Percentiles rank a stretch among this genome's conserved stretches.
Evolutionary conservation across 768 basidiomycete species (phyloP).

Genomic region (Amanita rubescens): DNA sequence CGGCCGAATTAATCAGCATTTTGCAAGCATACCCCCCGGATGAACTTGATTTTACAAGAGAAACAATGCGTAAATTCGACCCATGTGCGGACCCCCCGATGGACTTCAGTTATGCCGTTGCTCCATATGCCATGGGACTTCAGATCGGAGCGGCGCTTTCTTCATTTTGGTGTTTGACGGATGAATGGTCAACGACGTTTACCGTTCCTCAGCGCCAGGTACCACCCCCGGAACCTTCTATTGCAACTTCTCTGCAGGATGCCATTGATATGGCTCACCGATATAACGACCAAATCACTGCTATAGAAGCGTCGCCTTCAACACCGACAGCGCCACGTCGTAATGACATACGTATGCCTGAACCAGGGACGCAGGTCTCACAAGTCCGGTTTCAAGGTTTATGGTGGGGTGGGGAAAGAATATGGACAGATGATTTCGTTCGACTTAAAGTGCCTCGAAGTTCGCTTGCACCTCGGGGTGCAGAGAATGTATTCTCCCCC

Average conservation of each 20-base stretch:
- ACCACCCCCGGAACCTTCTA: constrained; percentile 6
- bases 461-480: constrained; percentile 61
- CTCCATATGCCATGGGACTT: constrained; percentile 62
- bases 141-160: constrained; percentile 62
- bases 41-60: constrained; percentile 34
- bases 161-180: constrained; percentile 63
- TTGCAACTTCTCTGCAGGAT: constrained; percentile 28
- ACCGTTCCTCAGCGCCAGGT: constrained; percentile 26
- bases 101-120: constrained; percentile 44
- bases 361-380: constrained; percentile 11
- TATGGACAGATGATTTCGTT: constrained; percentile 83
- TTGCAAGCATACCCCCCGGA: constrained; percentile 38
- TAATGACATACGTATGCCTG: neutral
- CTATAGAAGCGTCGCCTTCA: neutral
- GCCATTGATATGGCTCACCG: constrained; percentile 39
- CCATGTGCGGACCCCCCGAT: constrained; percentile 32
- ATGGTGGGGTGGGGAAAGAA: constrained; percentile 87
- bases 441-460: constrained; percentile 65
- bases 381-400: constrained; percentile 70
- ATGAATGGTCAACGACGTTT: constrained; percentile 52
- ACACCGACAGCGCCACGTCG: neutral
- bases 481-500: constrained; percentile 50
- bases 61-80: constrained; percentile 41
- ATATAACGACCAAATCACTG: constrained; percentile 27
- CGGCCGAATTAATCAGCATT: constrained; percentile 41